Evolutionary conservation across 169 alveolate species (phyloP).

Genomic region (Plasmodium fragile): DNA sequence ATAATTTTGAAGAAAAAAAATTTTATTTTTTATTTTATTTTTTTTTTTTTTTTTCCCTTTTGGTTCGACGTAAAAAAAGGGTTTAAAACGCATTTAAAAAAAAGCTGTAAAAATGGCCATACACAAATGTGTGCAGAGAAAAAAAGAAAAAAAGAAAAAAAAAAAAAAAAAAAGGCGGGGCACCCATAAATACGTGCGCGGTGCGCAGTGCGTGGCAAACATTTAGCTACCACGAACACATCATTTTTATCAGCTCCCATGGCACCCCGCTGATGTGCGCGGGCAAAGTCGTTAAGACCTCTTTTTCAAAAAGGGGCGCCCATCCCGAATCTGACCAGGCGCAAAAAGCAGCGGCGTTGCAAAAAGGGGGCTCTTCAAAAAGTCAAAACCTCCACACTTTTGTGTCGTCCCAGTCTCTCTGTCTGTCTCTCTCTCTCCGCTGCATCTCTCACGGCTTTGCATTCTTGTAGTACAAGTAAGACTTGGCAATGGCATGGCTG

Average conservation of each 20-base stretch:
- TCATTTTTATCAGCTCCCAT: neutral
- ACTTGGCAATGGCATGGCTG: constrained; percentile 74
- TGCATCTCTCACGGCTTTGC: constrained; percentile 15
- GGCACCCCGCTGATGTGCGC: neutral
- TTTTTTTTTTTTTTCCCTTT: neutral
- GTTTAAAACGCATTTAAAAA: neutral
- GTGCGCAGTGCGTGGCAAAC: neutral
- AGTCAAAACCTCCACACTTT: too few species aligned
- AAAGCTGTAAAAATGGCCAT: neutral
- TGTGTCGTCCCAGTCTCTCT: neutral
- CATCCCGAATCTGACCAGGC: neutral
- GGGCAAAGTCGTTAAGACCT: neutral
- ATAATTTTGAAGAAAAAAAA: neutral
- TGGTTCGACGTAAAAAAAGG: neutral
- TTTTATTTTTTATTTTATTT: neutral
- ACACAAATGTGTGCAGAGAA: neutral
- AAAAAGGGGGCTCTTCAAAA: neutral
- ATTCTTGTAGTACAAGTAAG: constrained; percentile 62
- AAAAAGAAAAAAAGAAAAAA: neutral
- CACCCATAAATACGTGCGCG: neutral
- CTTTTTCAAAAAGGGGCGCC: neutral
- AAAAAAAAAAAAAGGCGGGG: too few species aligned
- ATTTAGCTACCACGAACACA: neutral
- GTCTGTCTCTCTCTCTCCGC: neutral
- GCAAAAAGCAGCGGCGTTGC: neutral